Percentiles rank a stretch among this genome's conserved stretches.
Evolutionary conservation across 1,139 yeast species (phyloP).

Genomic region (Suhomyces maxii): DNA sequence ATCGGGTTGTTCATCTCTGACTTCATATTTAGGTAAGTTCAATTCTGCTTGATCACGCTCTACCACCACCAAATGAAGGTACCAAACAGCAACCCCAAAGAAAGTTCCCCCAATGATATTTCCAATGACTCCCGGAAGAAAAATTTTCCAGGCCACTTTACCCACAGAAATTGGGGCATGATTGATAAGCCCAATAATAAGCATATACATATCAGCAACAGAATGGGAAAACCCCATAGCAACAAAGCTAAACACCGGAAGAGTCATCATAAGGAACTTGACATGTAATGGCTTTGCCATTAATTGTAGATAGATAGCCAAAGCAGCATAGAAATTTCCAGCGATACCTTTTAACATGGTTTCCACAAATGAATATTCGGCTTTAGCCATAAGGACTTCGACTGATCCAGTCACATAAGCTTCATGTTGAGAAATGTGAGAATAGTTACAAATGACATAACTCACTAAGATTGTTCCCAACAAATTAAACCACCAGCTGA

Average conservation of each 20-base stretch:
- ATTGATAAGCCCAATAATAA: conserved; percentile 66
- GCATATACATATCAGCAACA: conserved; percentile 76
- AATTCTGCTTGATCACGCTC: conserved; percentile 63
- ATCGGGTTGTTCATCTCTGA: conserved; percentile 78
- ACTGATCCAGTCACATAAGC: conserved; percentile 48
- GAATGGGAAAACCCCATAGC: conserved; percentile 74
- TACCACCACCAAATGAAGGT: conserved; percentile 65
- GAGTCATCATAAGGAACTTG: conserved; percentile 58
- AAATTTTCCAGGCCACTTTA: conserved; percentile 66
- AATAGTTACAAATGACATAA: conserved; percentile 58
- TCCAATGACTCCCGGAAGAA: conserved; percentile 68
- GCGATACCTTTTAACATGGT: conserved; percentile 66
- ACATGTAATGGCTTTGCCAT: conserved; percentile 83
- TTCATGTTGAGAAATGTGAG: conserved; percentile 45
- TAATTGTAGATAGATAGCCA: conserved; percentile 73
- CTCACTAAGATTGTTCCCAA: conserved; percentile 65
- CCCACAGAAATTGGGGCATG: conserved; percentile 64
- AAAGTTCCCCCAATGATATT: conserved; percentile 70
- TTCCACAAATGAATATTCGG: conserved; percentile 50
- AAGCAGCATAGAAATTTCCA: conserved; percentile 72
- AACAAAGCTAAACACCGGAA: conserved; percentile 76
- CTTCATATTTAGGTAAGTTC: conserved; percentile 64
- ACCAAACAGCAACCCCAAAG: conserved; percentile 68
- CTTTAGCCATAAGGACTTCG: conserved; percentile 48
- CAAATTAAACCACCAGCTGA: conserved; percentile 66